These are phyloP conservation scores for Turritis glabra DNA, from an alignment of 345 rosid genomes.

Conservation along the genomic window DNA sequence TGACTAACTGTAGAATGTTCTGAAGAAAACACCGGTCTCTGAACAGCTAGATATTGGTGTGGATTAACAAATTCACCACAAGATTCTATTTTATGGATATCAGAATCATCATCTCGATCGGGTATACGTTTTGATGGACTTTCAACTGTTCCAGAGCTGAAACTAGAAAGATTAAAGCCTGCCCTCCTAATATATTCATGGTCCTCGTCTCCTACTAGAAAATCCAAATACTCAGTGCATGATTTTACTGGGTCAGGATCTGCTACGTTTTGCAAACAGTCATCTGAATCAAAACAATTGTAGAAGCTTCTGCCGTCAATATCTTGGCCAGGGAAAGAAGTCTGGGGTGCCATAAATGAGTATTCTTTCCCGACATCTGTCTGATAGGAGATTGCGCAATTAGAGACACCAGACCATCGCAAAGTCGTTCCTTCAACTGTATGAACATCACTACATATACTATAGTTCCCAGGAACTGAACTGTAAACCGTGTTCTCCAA, in stretches of 20 bases:
- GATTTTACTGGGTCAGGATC: conserved; percentile 30
- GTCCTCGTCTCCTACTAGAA: conserved; percentile 39
- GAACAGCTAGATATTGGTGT: conserved; percentile 33
- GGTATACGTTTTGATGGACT: conserved; percentile 55
- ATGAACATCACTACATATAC: conserved; percentile 24
- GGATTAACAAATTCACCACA: conserved; percentile 53
- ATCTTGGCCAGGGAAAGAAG: conserved; percentile 30
- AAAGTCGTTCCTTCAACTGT: conserved; percentile 21
- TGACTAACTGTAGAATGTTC: conserved; percentile 32
- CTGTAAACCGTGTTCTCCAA: conserved; percentile 27
- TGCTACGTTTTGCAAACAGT: conserved; percentile 35
- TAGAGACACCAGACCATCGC: conserved; percentile 25
- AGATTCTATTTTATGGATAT: conserved; percentile 63
- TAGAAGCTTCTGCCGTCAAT: conserved; percentile 25
- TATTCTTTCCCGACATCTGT: conserved; percentile 29
- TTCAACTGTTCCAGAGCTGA: conserved; percentile 62
- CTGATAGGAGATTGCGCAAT: neutral
- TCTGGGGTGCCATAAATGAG: conserved; percentile 20
- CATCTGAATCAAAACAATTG: conserved; percentile 29
- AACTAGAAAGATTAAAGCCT: conserved; percentile 42
- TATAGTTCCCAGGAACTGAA: conserved; percentile 33
- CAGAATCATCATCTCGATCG: conserved; percentile 53
- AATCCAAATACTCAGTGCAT: conserved; percentile 31
- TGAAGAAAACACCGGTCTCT: conserved; percentile 27
- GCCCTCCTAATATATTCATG: conserved; percentile 33